Percentiles rank a stretch among this genome's conserved stretches.
Conservation (phyloP, 1,139 yeast species). For the Ogataea hybrid region DNA sequence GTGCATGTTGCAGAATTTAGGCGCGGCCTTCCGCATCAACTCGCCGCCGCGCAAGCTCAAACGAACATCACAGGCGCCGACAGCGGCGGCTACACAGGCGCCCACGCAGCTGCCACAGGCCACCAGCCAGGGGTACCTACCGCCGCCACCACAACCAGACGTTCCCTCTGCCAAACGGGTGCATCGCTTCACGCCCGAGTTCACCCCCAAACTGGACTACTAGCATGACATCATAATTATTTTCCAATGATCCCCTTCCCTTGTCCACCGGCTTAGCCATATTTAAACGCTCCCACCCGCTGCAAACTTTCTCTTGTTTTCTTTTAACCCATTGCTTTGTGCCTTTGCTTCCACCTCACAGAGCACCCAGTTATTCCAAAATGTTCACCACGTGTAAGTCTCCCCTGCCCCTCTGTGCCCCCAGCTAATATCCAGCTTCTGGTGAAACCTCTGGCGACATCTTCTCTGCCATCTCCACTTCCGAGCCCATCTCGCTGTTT, state of each 20-base stretch:
- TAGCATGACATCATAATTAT: constrained; percentile 1
- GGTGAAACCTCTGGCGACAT: constrained; percentile 29
- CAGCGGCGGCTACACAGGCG: not conserved
- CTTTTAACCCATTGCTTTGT: constrained; percentile 5
- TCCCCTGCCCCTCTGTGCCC: not conserved
- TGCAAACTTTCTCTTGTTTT: constrained; percentile 1
- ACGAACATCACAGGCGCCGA: not conserved
- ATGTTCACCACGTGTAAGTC: constrained; percentile 7
- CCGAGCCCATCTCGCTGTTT: constrained; percentile 51
- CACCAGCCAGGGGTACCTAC: constrained; percentile 8
- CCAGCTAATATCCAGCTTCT: constrained; percentile 4
- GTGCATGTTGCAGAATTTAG: constrained; percentile 10
- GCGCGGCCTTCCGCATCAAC: constrained; percentile 10
- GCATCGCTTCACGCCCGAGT: constrained; percentile 4
- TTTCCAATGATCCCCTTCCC: not conserved
- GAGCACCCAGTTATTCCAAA: not conserved
- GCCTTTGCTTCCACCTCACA: constrained; percentile 6
- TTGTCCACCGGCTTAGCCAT: not conserved
- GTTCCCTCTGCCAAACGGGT: constrained; percentile 2
- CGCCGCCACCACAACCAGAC: constrained; percentile 5
- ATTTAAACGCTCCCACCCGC: constrained; percentile 11
- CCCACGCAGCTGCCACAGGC: constrained; percentile 8
- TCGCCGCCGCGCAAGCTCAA: constrained; percentile 5
- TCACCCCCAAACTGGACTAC: constrained; percentile 17
- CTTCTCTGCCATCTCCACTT: constrained; percentile 37